Evolutionary conservation across 306 rosid genomes (phyloP), one percentile per base, ranked within the genome.

Genomic region (Canavalia gladiata): DNA sequence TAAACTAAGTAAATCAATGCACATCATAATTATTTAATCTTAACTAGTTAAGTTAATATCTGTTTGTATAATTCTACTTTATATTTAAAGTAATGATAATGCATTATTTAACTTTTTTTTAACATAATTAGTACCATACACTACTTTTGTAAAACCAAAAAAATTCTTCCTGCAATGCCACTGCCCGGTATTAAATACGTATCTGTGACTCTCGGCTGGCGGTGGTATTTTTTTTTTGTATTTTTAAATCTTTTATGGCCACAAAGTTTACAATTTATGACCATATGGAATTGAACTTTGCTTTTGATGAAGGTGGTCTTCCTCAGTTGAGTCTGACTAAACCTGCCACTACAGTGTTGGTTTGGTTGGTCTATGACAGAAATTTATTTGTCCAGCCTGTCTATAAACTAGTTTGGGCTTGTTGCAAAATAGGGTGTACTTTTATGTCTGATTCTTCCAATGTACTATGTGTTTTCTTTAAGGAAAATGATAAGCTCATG

Each of bases 301-400:
- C 31, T 43, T 3, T 67, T 51, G 67, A 42, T 0, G 25, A 55
- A 10, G 30, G 39, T 45, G 51, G 41, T 58, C 13, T 54, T 68
- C 60, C 4, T 46, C 52, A 57, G 18, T 65, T 79, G 70, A 56
- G 35, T 8, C 37, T 35, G 78, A 49, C 47, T 18, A 9, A 13
- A 11, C 33, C 68, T 65, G 80, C 39, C 68, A 31, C 9, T 52
- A 13, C 83, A 68, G 83, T 49, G 37, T 74, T 74, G 62, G 80
- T 66, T 74, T 74, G 62, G 80, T 66, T 81, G 75, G 50, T 51
- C 47, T 51, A 52, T 63, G 79, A 72, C 49, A 52, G 2, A 13
- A 42, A 64, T 74, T 73, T 42, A 81, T 65, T 81, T 54, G 52
- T 66, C 60, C 80, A 55, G 75, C 62, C 75, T 66, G 63, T 55